Conservation (phyloP, 2,329 filamentous ascomycete species). For the Alternaria ethzedia region DNA sequence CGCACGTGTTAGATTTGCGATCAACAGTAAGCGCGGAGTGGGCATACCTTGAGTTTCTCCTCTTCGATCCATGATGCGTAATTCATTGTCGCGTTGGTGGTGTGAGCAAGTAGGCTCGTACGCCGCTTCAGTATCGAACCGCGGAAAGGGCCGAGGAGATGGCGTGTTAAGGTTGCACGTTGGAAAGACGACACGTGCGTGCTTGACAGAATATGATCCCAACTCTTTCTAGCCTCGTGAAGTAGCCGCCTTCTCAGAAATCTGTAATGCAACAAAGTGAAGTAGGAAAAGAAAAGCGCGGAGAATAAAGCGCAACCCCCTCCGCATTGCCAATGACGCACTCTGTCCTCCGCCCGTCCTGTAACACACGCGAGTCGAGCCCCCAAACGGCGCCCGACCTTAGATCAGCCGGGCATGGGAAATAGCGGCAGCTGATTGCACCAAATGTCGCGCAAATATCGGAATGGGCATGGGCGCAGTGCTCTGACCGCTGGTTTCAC, state of each 20-base stretch:
- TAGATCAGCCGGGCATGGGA: constrained; percentile 22
- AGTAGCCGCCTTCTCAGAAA: neutral
- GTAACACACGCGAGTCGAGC: constrained; percentile 8
- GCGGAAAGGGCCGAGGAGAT: neutral
- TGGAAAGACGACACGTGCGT: neutral
- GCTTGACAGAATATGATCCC: neutral
- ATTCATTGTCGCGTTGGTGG: constrained; percentile 44
- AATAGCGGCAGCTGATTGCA: constrained; percentile 23
- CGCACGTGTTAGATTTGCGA: neutral
- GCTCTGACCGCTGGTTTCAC: constrained; percentile 24
- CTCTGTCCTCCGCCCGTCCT: constrained; percentile 5
- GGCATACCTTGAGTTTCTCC: constrained; percentile 51
- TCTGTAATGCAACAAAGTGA: neutral
- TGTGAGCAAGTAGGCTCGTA: constrained; percentile 5
- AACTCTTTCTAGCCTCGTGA: neutral
- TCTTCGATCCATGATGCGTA: constrained; percentile 55
- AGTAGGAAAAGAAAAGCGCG: constrained; percentile 3
- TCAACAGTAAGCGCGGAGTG: neutral
- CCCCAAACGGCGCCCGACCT: constrained; percentile 7
- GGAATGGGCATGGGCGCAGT: constrained; percentile 7
- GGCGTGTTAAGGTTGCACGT: neutral
- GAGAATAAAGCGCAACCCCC: constrained; percentile 6
- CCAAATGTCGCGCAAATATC: constrained; percentile 19
- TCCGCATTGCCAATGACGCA: constrained; percentile 26
- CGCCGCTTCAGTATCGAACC: neutral